These are phyloP conservation scores for Botryotinia convoluta DNA, from an alignment of 2,329 filamentous ascomycete genomes.

Conservation along the genomic window DNA sequence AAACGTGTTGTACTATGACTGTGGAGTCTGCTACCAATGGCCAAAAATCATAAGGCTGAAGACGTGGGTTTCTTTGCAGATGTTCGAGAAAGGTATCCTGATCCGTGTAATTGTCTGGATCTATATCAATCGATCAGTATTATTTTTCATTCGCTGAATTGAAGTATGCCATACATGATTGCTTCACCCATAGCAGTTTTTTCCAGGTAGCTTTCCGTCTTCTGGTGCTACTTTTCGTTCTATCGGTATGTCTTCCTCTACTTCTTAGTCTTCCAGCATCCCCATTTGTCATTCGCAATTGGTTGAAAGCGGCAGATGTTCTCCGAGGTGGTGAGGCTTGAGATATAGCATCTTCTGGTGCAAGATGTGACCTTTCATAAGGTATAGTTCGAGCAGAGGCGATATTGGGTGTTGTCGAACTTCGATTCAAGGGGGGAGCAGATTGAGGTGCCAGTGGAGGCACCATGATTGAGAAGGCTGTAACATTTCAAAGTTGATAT, in stretches of 20 bases:
- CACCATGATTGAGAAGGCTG: constrained; percentile 32
- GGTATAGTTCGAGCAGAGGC: constrained; percentile 17
- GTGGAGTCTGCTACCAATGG: constrained; percentile 91
- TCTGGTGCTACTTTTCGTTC: constrained; percentile 51
- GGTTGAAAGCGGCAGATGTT: constrained; percentile 40
- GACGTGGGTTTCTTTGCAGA: constrained; percentile 86
- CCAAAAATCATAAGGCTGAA: constrained; percentile 98
- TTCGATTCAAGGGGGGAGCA: constrained; percentile 32
- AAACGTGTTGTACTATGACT: constrained; percentile 95
- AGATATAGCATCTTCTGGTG: constrained; percentile 81
- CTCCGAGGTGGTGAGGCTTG: constrained; percentile 58
- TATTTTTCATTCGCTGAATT: neutral
- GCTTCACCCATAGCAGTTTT: constrained; percentile 97
- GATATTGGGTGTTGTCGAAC: constrained; percentile 29
- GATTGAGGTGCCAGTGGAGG: constrained; percentile 26
- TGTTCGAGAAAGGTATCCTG: constrained; percentile 95
- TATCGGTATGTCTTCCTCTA: constrained; percentile 33
- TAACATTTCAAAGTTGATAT: neutral
- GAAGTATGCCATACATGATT: constrained; percentile 64
- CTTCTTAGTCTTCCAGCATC: constrained; percentile 25
- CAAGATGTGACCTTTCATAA: constrained; percentile 64
- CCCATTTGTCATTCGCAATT: constrained; percentile 39
- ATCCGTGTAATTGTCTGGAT: constrained; percentile 99
- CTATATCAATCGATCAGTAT: constrained; percentile 45
- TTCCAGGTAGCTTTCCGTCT: constrained; percentile 78